Conservation (phyloP, 2,329 filamentous ascomycete genomes). For the Penicillium brasilianum region DNA sequence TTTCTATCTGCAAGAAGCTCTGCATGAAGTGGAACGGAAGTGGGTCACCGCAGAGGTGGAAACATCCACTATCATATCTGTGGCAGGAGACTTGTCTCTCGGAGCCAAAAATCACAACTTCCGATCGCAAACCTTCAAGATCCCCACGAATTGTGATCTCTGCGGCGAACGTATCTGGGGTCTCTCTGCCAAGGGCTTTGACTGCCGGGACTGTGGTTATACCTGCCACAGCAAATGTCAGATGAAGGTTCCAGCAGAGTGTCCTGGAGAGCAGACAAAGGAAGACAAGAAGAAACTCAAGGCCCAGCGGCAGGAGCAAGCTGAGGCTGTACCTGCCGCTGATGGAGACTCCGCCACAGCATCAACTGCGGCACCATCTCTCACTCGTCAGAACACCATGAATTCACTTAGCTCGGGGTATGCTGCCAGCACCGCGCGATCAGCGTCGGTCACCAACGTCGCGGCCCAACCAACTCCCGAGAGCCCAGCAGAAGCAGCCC, state of each 20-base stretch:
- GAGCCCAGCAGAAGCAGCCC: conserved; percentile 48
- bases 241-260: conserved; percentile 97
- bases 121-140: conserved; percentile 98
- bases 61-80: conserved; percentile 86
- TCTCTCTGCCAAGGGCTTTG: conserved; percentile 92
- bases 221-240: conserved; percentile 99
- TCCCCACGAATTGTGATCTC: conserved; percentile 96
- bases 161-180: conserved; percentile 98
- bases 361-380: conserved; percentile 65
- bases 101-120: conserved; percentile 97
- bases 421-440: conserved; percentile 76
- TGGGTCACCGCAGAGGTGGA: conserved; percentile 90
- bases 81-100: conserved; percentile 88
- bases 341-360: conserved; percentile 43
- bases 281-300: conserved; percentile 96
- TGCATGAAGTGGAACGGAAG: conserved; percentile 83
- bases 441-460: conserved; percentile 71
- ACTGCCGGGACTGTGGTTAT: conserved; percentile 95
- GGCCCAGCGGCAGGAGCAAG: conserved; percentile 77
- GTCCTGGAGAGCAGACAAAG: conserved; percentile 90
- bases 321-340: conserved; percentile 60
- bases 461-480: conserved; percentile 59
- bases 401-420: conserved; percentile 89
- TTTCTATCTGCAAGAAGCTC: conserved; percentile 80
- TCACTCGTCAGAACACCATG: conserved; percentile 85